Evolutionary conservation across 768 basidiomycete genomes (phyloP), one percentile per base, ranked within the genome.

Genomic region (Naganishia friedmannii): DNA sequence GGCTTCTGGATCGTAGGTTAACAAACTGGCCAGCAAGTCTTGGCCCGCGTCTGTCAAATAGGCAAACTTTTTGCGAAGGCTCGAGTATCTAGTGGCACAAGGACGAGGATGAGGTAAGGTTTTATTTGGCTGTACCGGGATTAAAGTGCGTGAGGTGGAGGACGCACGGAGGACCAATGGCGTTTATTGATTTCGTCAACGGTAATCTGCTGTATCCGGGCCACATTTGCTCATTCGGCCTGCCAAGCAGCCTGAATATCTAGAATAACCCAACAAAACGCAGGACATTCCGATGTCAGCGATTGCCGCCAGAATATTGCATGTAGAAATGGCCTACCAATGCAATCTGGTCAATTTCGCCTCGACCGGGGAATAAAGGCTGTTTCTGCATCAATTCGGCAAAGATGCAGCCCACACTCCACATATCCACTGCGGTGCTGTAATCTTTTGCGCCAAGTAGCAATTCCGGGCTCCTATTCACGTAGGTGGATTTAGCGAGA

Each of bases 321-420:
- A 10, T 48, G 39, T 0, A 3, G 42, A 21, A 34, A 53, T 9
- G 6, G 26, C 79, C 67, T 48, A 84, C 84, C 88, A 92, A 90
- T 60, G 87, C 86, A 57, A 98, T 84, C 72, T 98, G 88, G 77
- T 99, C 95, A 17, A 95, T 84, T 79, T 99, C 96, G 46, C 88
- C 88, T 77, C 94, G 90, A n/a, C 94, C 93, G 82, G 94, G 95
- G 79, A 98, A 93, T n/a, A 98, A 84, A 2, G 96, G 93, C 80
- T 96, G 93, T 73, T 93, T 93, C 74, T 95, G 84, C 75, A 99
- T 87, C 57, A 99, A 84, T 80, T 99, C 96, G 17, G 91, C 94
- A 77, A 98, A 97, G 74, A 99, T 97, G 84, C 96, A 99, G 9
- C 96, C 96, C 12, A 96, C 92, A 58, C 92, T 95, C 96, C 96